Conservation (phyloP, 176 grass and related monocot genomes). For the Puccinellia tenuiflora region DNA sequence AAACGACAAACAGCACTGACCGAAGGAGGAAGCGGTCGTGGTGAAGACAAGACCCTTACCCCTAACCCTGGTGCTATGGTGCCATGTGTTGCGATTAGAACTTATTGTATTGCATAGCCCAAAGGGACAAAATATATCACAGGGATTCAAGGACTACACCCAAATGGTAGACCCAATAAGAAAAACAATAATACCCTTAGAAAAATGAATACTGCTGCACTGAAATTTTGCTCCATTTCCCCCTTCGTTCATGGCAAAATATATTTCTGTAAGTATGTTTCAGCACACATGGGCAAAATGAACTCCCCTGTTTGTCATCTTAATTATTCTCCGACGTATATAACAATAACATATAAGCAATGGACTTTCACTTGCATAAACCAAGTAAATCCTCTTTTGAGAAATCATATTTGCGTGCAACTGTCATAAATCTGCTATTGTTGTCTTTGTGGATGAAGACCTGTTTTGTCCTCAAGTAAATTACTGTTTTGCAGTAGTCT, state of each 20-base stretch:
- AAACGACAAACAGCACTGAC: not conserved
- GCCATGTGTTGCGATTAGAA: not conserved
- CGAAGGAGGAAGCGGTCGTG: not conserved
- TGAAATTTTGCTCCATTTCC: not conserved
- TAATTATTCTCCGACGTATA: conserved; percentile 1
- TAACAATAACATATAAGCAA: not conserved
- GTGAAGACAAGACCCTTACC: not conserved
- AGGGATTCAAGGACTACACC: not conserved
- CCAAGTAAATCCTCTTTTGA: not conserved
- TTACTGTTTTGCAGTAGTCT: not conserved
- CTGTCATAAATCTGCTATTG: not conserved
- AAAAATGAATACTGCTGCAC: not conserved
- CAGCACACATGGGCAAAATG: not conserved
- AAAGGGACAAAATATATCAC: not conserved
- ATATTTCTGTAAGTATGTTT: not conserved
- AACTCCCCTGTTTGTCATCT: not conserved
- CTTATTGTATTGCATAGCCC: not conserved
- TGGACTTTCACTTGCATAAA: not conserved
- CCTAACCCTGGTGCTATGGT: not conserved
- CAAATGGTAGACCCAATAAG: not conserved
- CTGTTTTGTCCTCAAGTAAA: conserved; percentile 11
- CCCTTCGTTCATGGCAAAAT: not conserved
- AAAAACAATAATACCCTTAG: not conserved
- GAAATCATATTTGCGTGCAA: not conserved
- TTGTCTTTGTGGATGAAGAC: not conserved